Conservation (phyloP, 2,329 filamentous ascomycete genomes). For the Fusarium sp. region DNA sequence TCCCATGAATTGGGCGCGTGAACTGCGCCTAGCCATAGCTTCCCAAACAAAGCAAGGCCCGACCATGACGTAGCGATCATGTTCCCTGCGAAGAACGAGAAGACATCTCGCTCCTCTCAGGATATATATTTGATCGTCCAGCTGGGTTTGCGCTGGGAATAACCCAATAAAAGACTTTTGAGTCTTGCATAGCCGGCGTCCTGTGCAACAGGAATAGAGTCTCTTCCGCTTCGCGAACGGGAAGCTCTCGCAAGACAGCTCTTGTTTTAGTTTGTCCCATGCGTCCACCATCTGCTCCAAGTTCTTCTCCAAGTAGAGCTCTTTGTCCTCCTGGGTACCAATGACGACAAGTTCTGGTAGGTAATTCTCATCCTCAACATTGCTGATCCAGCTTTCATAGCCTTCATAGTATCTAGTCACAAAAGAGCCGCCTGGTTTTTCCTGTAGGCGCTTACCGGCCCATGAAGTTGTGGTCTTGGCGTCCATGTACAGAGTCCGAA, state of each 20-base stretch:
- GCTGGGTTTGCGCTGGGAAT: background rate
- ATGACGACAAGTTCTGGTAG: too few species aligned
- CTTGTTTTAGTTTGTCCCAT: background rate
- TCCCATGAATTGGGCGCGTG: background rate
- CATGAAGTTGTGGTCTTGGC: background rate
- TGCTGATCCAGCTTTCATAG: too few species aligned
- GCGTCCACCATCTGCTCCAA: background rate
- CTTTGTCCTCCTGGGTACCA: too few species aligned
- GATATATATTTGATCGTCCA: background rate
- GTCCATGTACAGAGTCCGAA: background rate
- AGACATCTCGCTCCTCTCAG: background rate
- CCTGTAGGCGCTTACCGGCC: background rate
- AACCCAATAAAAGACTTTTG: too few species aligned
- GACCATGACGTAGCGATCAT: background rate
- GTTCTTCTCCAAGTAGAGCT: too few species aligned
- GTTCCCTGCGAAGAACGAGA: background rate
- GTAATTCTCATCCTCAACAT: too few species aligned
- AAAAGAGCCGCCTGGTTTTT: too few species aligned
- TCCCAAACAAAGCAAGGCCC: background rate
- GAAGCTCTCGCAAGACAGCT: accelerated
- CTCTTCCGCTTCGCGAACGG: background rate
- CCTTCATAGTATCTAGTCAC: too few species aligned
- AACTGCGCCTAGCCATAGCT: background rate
- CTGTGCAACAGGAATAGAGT: background rate
- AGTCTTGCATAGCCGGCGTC: background rate